These are phyloP conservation scores for Globisporangium parvum DNA, from an alignment of 352 stramenopile genomes.

Conservation along the genomic window DNA sequence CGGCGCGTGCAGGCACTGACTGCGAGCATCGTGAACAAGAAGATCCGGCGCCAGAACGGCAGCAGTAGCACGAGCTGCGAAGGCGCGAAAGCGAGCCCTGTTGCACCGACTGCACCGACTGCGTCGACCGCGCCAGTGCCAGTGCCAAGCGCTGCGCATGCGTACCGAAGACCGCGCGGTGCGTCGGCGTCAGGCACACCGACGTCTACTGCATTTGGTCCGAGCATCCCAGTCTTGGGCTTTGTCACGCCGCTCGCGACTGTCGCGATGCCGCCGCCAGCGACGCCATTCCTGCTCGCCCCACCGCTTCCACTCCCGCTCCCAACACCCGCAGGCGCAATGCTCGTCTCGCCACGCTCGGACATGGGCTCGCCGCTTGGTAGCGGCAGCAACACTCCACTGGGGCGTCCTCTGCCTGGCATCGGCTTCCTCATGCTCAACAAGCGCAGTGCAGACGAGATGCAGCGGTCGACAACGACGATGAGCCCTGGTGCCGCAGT, in stretches of 20 bases:
- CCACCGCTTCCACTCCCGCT: too few species aligned
- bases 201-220: background rate
- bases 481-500: conserved; percentile 15
- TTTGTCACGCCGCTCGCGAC: background rate
- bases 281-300: background rate
- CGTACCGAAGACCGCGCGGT: background rate
- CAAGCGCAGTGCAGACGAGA: conserved; percentile 32
- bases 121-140: too few species aligned
- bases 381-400: conserved; percentile 1
- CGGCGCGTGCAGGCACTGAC: conserved; percentile 78
- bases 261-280: conserved; percentile 1
- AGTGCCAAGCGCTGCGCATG: too few species aligned
- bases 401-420: conserved; percentile 16
- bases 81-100: background rate
- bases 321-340: too few species aligned
- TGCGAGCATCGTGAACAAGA: conserved; percentile 80
- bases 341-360: background rate
- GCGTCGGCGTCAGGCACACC: background rate
- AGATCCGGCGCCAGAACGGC: conserved; percentile 54
- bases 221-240: background rate
- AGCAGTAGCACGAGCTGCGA: background rate
- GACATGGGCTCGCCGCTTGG: background rate
- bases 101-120: too few species aligned
- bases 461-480: conserved; percentile 25
- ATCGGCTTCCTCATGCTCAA: conserved; percentile 32